These are phyloP conservation scores for Cystoderma amianthinum DNA, from an alignment of 768 basidiomycete genomes.

Conservation along the genomic window DNA sequence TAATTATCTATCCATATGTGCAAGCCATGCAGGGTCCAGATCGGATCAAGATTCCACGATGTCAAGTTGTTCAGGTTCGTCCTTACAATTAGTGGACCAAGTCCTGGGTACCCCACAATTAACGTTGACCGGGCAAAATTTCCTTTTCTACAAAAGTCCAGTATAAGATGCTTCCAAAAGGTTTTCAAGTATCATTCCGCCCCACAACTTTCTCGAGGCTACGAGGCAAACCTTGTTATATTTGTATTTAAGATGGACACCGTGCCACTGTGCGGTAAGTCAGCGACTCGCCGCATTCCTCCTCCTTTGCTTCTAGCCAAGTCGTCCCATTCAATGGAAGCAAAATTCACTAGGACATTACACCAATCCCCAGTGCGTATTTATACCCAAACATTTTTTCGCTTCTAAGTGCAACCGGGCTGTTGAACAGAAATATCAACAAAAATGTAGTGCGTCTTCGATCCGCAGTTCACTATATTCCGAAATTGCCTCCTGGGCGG, in stretches of 20 bases:
- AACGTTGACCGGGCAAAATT: slow-evolving; percentile 7
- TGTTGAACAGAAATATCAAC: no score
- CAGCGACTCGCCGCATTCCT: not conserved
- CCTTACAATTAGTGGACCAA: slow-evolving; percentile 6
- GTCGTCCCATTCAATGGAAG: no score
- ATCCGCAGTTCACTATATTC: slow-evolving; percentile 6
- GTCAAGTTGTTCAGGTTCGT: slow-evolving; percentile 9
- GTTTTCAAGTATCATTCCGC: not conserved
- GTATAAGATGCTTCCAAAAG: not conserved
- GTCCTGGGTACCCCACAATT: slow-evolving; percentile 12
- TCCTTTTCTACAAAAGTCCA: slow-evolving; percentile 4
- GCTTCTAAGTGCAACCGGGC: no score
- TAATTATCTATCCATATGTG: not conserved
- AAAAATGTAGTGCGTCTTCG: no score
- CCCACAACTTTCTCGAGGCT: not conserved
- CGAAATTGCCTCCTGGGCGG: not conserved
- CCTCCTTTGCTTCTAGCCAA: no score
- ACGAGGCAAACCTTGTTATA: not conserved
- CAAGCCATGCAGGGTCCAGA: not conserved
- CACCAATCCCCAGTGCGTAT: no score
- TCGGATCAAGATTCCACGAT: slow-evolving; percentile 9
- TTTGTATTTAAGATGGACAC: not conserved
- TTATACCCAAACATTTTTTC: no score
- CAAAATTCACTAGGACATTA: no score
- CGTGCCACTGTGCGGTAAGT: not conserved